These are phyloP conservation scores for Cudoniella acicularis DNA, from an alignment of 495 filamentous ascomycete genomes.

Conservation along the genomic window DNA sequence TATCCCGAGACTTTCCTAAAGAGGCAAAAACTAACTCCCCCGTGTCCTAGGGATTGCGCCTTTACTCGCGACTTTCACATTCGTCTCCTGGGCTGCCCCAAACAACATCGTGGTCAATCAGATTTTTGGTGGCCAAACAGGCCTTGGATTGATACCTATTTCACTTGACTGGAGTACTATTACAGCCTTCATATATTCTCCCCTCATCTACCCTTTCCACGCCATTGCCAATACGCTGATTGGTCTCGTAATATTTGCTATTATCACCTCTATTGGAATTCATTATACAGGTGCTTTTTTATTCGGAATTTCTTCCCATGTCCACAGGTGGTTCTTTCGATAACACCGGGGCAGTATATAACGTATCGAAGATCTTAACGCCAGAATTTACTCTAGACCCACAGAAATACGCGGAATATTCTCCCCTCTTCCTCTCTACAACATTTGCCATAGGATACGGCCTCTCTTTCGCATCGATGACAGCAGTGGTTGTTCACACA, in stretches of 20 bases:
- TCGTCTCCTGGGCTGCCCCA: constrained; percentile 57
- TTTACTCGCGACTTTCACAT: constrained; percentile 58
- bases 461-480: constrained; percentile 64
- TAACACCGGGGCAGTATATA: constrained; percentile 36
- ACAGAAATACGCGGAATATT: constrained; percentile 54
- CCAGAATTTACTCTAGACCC: constrained; percentile 46
- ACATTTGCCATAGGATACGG: constrained; percentile 63
- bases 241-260: constrained; percentile 31
- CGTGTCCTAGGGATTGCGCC: no score
- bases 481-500: constrained; percentile 60
- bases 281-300: constrained; percentile 40
- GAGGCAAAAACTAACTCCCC: no score
- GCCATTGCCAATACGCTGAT: constrained; percentile 16
- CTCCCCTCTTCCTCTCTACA: constrained; percentile 58
- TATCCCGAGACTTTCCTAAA: no score
- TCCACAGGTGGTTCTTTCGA: constrained; percentile 31
- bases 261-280: constrained; percentile 30
- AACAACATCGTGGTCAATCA: constrained; percentile 65
- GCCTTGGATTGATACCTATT: constrained; percentile 54
- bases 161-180: constrained; percentile 30
- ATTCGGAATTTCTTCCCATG: constrained; percentile 37
- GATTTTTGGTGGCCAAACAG: constrained; percentile 61
- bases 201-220: constrained; percentile 21
- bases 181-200: constrained; percentile 47
- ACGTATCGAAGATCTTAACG: constrained; percentile 50